Evolutionary conservation across 768 basidiomycete species (phyloP).

Genomic region (Baorangia bicolor): DNA sequence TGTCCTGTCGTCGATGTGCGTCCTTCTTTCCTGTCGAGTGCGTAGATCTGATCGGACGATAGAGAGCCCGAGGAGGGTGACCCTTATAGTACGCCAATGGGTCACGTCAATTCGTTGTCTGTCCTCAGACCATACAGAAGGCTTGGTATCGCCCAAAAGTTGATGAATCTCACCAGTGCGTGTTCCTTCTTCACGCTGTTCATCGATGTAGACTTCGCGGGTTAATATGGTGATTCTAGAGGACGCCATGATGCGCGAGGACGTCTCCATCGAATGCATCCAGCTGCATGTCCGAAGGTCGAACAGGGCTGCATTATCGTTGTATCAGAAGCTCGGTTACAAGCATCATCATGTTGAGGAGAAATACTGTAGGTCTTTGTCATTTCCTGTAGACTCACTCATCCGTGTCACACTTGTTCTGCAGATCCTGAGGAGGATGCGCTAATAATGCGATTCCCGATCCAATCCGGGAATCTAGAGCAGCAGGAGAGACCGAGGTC

Average conservation of each 20-base stretch:
- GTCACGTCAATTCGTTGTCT: constrained; percentile 31
- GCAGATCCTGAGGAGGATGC: constrained; percentile 30
- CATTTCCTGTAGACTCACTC: neutral
- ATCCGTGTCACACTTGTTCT: neutral
- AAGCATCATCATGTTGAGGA: constrained; percentile 5
- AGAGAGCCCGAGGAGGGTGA: constrained; percentile 26
- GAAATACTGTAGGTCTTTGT: constrained; percentile 26
- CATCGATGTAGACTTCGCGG: neutral
- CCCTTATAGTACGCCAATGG: constrained; percentile 13
- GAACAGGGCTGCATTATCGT: constrained; percentile 22
- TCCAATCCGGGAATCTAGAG: neutral
- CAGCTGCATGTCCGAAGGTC: constrained; percentile 32
- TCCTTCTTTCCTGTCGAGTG: neutral
- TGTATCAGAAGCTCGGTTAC: constrained; percentile 31
- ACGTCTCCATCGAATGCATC: constrained; percentile 16
- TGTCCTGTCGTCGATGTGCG: constrained; percentile 56
- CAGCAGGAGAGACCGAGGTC: constrained; percentile 11
- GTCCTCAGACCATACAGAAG: constrained; percentile 30
- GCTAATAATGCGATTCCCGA: constrained; percentile 20
- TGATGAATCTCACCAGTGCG: constrained; percentile 30
- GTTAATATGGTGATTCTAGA: constrained; percentile 15
- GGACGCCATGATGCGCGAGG: constrained; percentile 24
- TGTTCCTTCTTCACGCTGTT: neutral
- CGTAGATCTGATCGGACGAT: constrained; percentile 1
- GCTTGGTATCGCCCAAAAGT: constrained; percentile 25